phyloP scores from a whole-genome alignment of 768 basidiomycete genomes.

The Hysterangium stoloniferum region DNA sequence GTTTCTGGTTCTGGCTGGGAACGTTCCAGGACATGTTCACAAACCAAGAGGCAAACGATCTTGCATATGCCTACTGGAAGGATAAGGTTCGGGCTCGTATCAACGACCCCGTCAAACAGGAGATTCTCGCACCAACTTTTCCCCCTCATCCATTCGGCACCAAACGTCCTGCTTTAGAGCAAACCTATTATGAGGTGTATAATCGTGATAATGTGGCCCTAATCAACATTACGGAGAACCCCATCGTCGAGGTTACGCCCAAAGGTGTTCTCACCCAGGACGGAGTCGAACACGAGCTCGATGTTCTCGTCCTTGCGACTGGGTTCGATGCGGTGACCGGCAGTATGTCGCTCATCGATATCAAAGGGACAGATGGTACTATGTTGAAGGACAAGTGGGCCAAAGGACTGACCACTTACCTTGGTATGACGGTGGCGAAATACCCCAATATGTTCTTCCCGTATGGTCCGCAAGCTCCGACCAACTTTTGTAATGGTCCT shows the following conservation, averaged over 20 bases:
- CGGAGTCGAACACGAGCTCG: background rate
- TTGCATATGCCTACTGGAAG: background rate
- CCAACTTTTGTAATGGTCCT: background rate
- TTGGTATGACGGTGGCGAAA: background rate
- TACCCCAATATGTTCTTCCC: background rate
- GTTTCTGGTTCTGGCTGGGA: background rate
- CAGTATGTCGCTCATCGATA: background rate
- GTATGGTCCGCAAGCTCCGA: background rate
- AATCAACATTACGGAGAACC: background rate
- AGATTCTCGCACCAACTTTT: background rate
- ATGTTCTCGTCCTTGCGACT: background rate
- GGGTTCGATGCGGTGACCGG: background rate
- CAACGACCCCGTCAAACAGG: background rate
- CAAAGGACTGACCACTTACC: background rate
- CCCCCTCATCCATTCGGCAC: background rate
- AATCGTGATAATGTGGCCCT: constrained; percentile 3
- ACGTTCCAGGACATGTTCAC: background rate
- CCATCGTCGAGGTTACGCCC: background rate
- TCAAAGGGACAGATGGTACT: background rate
- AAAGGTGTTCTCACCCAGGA: background rate
- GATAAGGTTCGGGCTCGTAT: background rate
- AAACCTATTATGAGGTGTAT: constrained; percentile 5
- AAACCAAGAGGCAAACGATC: background rate
- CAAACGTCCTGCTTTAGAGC: constrained; percentile 9
- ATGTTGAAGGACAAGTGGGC: background rate